These are phyloP conservation scores for Septoria linicola DNA, from an alignment of 2,329 filamentous ascomycete genomes.

Conservation along the genomic window DNA sequence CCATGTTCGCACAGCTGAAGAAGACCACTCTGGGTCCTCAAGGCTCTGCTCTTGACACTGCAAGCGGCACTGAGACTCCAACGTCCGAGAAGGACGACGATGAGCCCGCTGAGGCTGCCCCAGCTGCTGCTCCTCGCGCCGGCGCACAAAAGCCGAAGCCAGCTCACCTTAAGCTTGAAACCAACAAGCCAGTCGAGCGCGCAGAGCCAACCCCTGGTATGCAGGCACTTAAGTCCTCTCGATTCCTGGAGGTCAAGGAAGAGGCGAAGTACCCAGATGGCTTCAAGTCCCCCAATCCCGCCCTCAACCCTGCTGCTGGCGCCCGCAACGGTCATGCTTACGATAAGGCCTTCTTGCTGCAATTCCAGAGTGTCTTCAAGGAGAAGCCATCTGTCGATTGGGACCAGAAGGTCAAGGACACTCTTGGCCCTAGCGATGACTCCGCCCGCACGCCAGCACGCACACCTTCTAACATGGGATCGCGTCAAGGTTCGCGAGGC, in stretches of 20 bases:
- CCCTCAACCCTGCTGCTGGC: constrained; percentile 76
- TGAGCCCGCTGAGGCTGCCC: constrained; percentile 24
- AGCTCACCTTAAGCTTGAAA: constrained; percentile 82
- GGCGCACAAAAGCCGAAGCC: constrained; percentile 74
- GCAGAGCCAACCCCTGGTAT: constrained; percentile 91
- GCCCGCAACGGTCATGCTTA: constrained; percentile 88
- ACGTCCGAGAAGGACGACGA: constrained; percentile 42
- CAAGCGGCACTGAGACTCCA: constrained; percentile 39
- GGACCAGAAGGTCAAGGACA: constrained; percentile 80
- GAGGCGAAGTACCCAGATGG: constrained; percentile 74
- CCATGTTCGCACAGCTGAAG: constrained; percentile 50
- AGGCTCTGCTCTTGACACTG: constrained; percentile 33
- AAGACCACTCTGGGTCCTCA: constrained; percentile 51
- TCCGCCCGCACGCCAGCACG: constrained; percentile 64
- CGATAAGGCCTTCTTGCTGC: constrained; percentile 89
- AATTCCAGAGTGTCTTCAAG: constrained; percentile 94
- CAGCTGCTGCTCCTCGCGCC: constrained; percentile 34
- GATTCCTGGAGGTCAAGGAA: constrained; percentile 78
- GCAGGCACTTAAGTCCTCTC: constrained; percentile 86
- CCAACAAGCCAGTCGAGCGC: constrained; percentile 82
- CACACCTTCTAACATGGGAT: constrained; percentile 49
- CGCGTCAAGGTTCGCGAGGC: constrained; percentile 47
- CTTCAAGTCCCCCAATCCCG: constrained; percentile 86
- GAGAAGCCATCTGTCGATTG: constrained; percentile 96
- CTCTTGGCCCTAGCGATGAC: constrained; percentile 73